These are phyloP conservation scores for Cryphonectria naterciae DNA, from an alignment of 2,329 filamentous ascomycete species.

Conservation along the genomic window DNA sequence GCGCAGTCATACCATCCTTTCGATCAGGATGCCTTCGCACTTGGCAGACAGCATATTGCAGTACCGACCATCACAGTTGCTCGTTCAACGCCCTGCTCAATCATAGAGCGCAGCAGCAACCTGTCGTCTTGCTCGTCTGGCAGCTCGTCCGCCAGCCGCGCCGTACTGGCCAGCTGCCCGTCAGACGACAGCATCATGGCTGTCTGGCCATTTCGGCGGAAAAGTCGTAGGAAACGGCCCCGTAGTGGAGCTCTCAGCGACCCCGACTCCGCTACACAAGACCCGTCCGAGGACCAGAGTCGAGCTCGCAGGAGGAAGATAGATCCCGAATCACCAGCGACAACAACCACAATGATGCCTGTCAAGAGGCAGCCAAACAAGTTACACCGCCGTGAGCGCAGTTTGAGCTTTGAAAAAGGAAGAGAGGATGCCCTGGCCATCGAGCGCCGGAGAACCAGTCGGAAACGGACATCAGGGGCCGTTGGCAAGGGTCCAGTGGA, in stretches of 20 bases:
- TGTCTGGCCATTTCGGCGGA: conserved; percentile 82
- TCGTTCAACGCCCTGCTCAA: conserved; percentile 10
- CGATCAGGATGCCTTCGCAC: conserved; percentile 30
- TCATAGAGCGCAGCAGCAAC: conserved; percentile 14
- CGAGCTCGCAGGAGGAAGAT: conserved; percentile 43
- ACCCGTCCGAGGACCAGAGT: conserved; percentile 29
- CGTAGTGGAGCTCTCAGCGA: conserved; percentile 47
- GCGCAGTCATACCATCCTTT: background rate
- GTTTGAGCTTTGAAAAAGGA: conserved; percentile 67
- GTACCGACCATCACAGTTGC: conserved; percentile 14
- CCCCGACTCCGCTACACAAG: conserved; percentile 46
- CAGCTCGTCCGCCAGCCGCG: background rate
- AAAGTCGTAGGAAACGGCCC: conserved; percentile 66
- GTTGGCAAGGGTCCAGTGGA: conserved; percentile 26
- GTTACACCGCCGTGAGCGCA: conserved; percentile 52
- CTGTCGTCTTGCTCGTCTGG: conserved; percentile 3
- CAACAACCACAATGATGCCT: conserved; percentile 25
- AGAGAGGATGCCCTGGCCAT: conserved; percentile 58
- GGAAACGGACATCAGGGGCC: conserved; percentile 33
- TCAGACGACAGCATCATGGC: conserved; percentile 57
- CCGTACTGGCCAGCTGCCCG: conserved; percentile 18
- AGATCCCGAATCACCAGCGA: conserved; percentile 34
- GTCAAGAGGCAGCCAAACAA: conserved; percentile 54
- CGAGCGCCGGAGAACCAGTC: conserved; percentile 35
- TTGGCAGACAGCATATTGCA: conserved; percentile 23